These are phyloP conservation scores for Auricularia heimuer DNA, from an alignment of 768 basidiomycete species.

Conservation along the genomic window DNA sequence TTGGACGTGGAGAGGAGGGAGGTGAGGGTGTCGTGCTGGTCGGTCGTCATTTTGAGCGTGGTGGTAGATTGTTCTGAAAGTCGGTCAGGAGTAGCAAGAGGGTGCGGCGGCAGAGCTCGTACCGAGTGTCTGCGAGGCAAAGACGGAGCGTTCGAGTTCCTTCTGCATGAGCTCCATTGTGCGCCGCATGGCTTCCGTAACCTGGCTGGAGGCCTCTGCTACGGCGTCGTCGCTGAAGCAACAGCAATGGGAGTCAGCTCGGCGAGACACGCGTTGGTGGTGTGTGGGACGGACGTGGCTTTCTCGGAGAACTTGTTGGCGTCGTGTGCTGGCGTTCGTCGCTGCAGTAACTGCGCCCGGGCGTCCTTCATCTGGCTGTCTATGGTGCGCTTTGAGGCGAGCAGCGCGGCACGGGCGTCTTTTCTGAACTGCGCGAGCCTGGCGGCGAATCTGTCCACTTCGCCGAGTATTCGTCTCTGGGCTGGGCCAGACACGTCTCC, in stretches of 20 bases:
- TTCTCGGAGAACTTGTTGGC: slow-evolving; percentile 46
- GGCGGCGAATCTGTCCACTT: slow-evolving; percentile 9
- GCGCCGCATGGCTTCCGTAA: slow-evolving; percentile 79
- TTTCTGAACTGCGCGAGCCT: slow-evolving; percentile 39
- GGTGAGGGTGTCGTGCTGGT: slow-evolving; percentile 66
- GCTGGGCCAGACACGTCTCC: slow-evolving; percentile 37
- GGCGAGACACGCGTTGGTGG: not conserved
- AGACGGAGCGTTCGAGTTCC: slow-evolving; percentile 83
- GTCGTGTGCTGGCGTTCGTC: slow-evolving; percentile 60
- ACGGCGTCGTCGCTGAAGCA: slow-evolving; percentile 63
- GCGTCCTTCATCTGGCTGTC: slow-evolving; percentile 38
- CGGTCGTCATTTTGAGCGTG: slow-evolving; percentile 62
- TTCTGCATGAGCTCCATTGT: slow-evolving; percentile 82
- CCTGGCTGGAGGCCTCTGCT: slow-evolving; percentile 81
- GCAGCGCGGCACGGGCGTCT: slow-evolving; percentile 56
- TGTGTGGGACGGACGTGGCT: slow-evolving; percentile 38
- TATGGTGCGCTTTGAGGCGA: slow-evolving; percentile 65
- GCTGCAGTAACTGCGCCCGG: slow-evolving; percentile 28
- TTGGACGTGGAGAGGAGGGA: slow-evolving; percentile 69
- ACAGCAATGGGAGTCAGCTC: not conserved
- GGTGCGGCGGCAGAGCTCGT: slow-evolving; percentile 11
- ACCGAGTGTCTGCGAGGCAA: slow-evolving; percentile 82
- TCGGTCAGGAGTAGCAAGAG: not conserved
- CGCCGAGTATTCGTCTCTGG: not conserved
- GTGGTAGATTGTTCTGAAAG: slow-evolving; percentile 67